These are phyloP conservation scores for Penicillium sp. DNA, from an alignment of 2,329 filamentous ascomycete species.

Conservation along the genomic window DNA sequence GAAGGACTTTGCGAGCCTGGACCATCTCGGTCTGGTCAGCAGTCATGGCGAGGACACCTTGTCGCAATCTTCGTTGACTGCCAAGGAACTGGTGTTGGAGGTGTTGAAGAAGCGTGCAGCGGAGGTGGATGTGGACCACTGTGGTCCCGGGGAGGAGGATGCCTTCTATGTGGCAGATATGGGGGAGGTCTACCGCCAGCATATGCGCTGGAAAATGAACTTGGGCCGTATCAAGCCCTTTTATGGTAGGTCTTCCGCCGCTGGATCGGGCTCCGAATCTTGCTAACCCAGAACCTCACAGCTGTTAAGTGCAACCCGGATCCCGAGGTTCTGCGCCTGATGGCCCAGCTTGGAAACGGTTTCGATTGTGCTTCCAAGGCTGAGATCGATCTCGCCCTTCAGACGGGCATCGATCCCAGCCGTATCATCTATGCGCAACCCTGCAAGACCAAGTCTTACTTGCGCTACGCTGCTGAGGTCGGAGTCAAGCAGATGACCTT, in stretches of 20 bases:
- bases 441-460: constrained; percentile 98
- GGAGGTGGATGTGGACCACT: constrained; percentile 80
- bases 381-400: constrained; percentile 90
- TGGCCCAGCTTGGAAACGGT: constrained; percentile 84
- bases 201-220: constrained; percentile 96
- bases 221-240: constrained; percentile 91
- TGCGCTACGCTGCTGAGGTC: constrained; percentile 81
- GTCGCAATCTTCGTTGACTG: constrained; percentile 47
- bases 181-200: constrained; percentile 97
- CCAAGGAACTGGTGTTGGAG: constrained; percentile 82
- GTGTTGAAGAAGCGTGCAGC: constrained; percentile 84
- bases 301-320: constrained; percentile 99
- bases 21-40: constrained; percentile 34
- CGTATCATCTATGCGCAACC: constrained; percentile 99
- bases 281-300: constrained; percentile 37
- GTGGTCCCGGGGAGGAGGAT: constrained; percentile 91
- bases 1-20: constrained; percentile 32
- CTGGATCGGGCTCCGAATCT: not conserved
- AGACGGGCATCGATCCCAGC: constrained; percentile 77
- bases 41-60: constrained; percentile 49
- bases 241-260: constrained; percentile 66
- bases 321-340: constrained; percentile 80
- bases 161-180: constrained; percentile 98
- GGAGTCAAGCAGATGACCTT: constrained; percentile 99
- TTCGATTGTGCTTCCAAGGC: constrained; percentile 98